Percentiles rank a stretch among this genome's conserved stretches.
Evolutionary conservation across 441 rosid genomes (phyloP).

Genomic region (California macrophylla): DNA sequence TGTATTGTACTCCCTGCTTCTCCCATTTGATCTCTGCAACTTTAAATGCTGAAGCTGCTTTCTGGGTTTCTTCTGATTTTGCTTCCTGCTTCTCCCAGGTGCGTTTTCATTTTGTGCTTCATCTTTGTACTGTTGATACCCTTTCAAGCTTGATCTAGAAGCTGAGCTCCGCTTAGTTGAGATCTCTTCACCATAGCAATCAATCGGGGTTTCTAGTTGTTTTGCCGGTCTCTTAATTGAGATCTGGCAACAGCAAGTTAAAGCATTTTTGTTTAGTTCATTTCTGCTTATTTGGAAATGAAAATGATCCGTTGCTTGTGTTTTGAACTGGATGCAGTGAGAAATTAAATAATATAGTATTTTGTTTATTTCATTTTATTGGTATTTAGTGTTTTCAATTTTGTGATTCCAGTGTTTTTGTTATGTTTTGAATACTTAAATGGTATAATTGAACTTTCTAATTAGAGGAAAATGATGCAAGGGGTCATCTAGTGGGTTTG

Average conservation of each 20-base stretch:
- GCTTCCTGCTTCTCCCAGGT: conserved; percentile 2
- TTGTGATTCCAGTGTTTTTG: neutral
- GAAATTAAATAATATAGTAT: neutral
- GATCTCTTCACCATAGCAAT: neutral
- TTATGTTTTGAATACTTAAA: neutral
- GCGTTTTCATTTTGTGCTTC: neutral
- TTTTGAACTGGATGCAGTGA: neutral
- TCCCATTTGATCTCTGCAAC: neutral
- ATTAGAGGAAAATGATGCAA: neutral
- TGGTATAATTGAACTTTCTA: neutral
- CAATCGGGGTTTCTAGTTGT: neutral
- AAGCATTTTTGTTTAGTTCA: neutral
- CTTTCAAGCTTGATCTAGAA: neutral
- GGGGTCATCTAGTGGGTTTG: neutral
- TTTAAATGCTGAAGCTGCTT: conserved; percentile 7
- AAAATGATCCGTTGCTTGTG: neutral
- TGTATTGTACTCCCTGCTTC: neutral
- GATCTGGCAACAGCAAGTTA: conserved; percentile 1
- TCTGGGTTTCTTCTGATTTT: conserved; percentile 1
- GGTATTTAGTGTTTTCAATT: neutral
- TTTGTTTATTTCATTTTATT: neutral
- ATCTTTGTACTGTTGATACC: neutral
- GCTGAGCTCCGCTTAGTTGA: neutral
- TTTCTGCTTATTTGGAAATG: neutral
- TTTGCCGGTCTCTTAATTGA: neutral